Evolutionary conservation across 176 grass and related monocot genomes (phyloP).

Genomic region (Aegilops sharonensis): DNA sequence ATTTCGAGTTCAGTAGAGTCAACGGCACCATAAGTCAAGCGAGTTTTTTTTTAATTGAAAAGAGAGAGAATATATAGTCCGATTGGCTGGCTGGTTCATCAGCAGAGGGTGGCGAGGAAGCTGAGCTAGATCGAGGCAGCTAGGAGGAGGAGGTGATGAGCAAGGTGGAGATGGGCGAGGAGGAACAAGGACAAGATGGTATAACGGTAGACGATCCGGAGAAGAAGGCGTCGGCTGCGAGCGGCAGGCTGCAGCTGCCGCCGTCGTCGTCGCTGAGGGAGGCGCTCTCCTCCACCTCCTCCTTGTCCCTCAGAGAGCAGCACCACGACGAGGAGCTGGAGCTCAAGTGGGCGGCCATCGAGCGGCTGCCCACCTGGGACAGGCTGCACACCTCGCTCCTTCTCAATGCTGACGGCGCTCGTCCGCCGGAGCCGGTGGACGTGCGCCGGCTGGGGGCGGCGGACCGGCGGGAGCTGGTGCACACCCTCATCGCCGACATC

Average conservation of each 20-base stretch:
- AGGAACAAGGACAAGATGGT: not conserved
- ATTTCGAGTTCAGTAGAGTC: not conserved
- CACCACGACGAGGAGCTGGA: conserved; percentile 44
- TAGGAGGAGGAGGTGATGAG: not conserved
- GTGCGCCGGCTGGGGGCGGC: conserved; percentile 45
- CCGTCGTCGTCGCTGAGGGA: conserved; percentile 10
- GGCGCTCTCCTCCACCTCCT: not conserved
- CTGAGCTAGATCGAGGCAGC: not conserved
- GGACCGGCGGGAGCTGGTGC: conserved; percentile 49
- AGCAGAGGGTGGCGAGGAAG: not conserved
- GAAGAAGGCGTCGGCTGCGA: not conserved
- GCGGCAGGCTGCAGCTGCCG: not conserved
- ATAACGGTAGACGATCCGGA: not conserved
- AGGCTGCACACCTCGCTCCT: conserved; percentile 45
- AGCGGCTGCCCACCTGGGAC: conserved; percentile 53
- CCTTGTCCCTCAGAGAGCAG: not conserved
- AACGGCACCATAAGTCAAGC: not conserved
- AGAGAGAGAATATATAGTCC: not conserved
- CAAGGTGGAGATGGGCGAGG: not conserved
- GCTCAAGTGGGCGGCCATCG: conserved; percentile 66
- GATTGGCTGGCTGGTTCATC: not conserved
- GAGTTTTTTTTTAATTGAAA: not conserved
- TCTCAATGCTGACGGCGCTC: not conserved
- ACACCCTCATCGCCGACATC: conserved; percentile 60
- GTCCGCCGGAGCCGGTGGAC: conserved; percentile 31